Evolutionary conservation across 768 basidiomycete genomes (phyloP), one percentile per base, ranked within the genome.

Genomic region (Trametes gibbosa): DNA sequence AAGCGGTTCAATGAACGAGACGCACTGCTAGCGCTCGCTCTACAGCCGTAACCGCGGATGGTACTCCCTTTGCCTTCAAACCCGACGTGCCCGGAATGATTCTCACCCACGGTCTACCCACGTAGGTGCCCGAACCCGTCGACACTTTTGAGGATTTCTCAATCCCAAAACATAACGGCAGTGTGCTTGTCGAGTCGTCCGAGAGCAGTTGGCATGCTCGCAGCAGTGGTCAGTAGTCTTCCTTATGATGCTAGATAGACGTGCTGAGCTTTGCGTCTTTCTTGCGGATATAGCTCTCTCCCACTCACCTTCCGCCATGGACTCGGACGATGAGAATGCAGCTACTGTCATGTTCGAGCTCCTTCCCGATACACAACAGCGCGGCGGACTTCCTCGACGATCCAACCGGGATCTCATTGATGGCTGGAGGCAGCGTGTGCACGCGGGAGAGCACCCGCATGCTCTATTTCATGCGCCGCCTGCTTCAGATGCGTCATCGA

Each of bases 81-180:
- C 29, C 6, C 23, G 7, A 23, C 24, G 35, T 8, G 12, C 25
- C 41, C 27, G 29, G 21, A 14, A 34, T 12, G 19, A 56, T 43
- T 63, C 74, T 66, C 45, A 67, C 62, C 46, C 39, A 40, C 53
- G 25, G 59, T 58, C 45, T 64, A 58, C 56, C 49, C 43, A 66
- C 64, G 73, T 75, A 81, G 79, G 75, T 78, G 35, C 72, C 76
- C 37, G 79, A 79, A 70, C 74, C 77, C 55, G 65, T 77, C 50
- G 21, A 63, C 25, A 29, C 47, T 25, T 2, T 7, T n/a, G 50
- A 42, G 2, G 32, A 40, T 46, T 13, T 45, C 35, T 50, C 43
- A 49, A 35, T 39, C 8, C 14, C 25, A 17, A 25, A 7, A 13
- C 50, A 49, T 23, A 16, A 24, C 21, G 45, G 23, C 32, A 34